Conservation (phyloP, 441 rosid genomes). For the Aleurites moluccanus region DNA sequence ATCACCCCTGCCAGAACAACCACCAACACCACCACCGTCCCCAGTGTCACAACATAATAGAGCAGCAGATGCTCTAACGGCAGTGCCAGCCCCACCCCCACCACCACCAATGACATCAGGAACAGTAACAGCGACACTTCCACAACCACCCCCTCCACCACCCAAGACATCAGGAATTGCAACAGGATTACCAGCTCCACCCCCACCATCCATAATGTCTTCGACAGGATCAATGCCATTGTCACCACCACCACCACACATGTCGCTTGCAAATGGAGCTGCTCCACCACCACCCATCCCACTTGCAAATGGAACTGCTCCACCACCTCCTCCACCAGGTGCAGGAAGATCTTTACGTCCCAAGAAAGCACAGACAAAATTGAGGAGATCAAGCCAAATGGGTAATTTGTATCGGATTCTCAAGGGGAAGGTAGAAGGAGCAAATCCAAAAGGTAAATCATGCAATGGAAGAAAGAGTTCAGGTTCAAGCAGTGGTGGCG, state of each 20-base stretch:
- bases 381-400: slow-evolving; percentile 77
- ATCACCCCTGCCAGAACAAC: not conserved
- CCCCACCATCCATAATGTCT: slow-evolving; percentile 31
- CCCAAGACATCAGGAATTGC: slow-evolving; percentile 14
- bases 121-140: slow-evolving; percentile 11
- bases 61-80: not conserved
- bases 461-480: slow-evolving; percentile 40
- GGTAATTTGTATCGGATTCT: slow-evolving; percentile 64
- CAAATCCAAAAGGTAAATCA: slow-evolving; percentile 35
- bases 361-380: slow-evolving; percentile 64
- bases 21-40: slow-evolving; percentile 5
- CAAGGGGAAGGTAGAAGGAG: slow-evolving; percentile 77
- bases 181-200: slow-evolving; percentile 40
- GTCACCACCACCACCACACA: slow-evolving; percentile 35
- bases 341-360: slow-evolving; percentile 55
- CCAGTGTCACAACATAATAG: not conserved
- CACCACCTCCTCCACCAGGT: slow-evolving; percentile 63
- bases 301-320: slow-evolving; percentile 37
- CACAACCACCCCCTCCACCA: slow-evolving; percentile 36
- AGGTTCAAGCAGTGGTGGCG: slow-evolving; percentile 34
- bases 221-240: slow-evolving; percentile 31
- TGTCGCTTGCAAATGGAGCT: not conserved
- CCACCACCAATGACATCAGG: slow-evolving; percentile 13
- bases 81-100: not conserved
- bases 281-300: slow-evolving; percentile 28